A percentile compares a stretch with the other conserved stretches of the same genome.
These are phyloP conservation scores for Apiospora pterosperma DNA, from an alignment of 2,329 filamentous ascomycete species.

Conservation along the genomic window DNA sequence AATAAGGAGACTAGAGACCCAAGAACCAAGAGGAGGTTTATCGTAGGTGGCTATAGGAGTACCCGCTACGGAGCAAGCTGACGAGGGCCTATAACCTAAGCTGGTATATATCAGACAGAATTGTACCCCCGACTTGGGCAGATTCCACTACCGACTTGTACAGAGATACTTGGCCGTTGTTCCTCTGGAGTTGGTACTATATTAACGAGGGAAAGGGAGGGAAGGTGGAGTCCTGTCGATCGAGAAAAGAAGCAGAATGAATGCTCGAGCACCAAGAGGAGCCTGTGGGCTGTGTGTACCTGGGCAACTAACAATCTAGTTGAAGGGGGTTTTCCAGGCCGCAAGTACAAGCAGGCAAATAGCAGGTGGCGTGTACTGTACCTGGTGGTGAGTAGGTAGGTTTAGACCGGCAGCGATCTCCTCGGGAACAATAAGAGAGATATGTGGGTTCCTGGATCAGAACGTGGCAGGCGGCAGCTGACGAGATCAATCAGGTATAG, in stretches of 20 bases:
- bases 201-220: neutral
- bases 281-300: neutral
- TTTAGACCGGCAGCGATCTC: conserved; percentile 10
- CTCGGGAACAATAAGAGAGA: conserved; percentile 6
- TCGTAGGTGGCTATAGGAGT: conserved; percentile 9
- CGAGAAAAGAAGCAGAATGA: conserved; percentile 7
- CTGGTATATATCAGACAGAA: conserved; percentile 7
- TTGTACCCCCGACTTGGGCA: neutral
- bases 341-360: neutral
- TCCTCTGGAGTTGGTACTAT: neutral
- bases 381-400: conserved; percentile 5
- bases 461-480: conserved; percentile 10
- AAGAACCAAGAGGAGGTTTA: conserved; percentile 2
- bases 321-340: neutral
- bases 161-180: neutral
- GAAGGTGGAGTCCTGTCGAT: conserved; percentile 9
- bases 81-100: conserved; percentile 6
- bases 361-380: neutral
- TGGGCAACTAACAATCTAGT: neutral
- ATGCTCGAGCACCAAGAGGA: conserved; percentile 9
- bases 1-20: conserved; percentile 4
- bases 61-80: conserved; percentile 5
- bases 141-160: neutral
- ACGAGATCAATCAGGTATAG: conserved; percentile 8
- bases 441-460: conserved; percentile 9